Percentiles rank a stretch among this genome's conserved stretches.
phyloP scores from a whole-genome alignment of 257 asterid genomes.

The Solanum pennellii region DNA sequence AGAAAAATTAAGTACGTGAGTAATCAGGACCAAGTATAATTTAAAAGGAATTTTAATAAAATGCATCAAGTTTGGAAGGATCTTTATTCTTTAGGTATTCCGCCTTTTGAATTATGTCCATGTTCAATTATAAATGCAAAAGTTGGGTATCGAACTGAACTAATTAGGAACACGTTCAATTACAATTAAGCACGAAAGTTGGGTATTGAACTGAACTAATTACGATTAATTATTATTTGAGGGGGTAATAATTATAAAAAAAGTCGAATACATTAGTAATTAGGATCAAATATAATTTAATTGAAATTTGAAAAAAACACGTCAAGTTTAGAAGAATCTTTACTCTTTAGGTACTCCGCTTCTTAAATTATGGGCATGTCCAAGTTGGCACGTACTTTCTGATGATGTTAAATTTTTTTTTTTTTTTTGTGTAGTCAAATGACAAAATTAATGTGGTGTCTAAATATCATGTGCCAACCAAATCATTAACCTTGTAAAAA shows the following conservation, averaged over 20 bases:
- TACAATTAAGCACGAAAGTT: too few species aligned
- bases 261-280: too few species aligned
- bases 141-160: neutral
- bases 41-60: neutral
- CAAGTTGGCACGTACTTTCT: too few species aligned
- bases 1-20: neutral
- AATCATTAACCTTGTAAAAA: neutral
- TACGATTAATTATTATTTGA: neutral
- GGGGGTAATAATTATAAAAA: too few species aligned
- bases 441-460: neutral
- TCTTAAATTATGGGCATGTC: too few species aligned
- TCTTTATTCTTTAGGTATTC: neutral
- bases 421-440: neutral
- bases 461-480: neutral
- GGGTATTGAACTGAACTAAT: neutral
- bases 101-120: too few species aligned
- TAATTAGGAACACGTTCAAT: neutral
- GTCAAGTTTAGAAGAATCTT: too few species aligned
- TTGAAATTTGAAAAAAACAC: too few species aligned
- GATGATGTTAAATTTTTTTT: too few species aligned
- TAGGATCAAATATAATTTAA: too few species aligned
- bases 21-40: neutral
- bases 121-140: too few species aligned
- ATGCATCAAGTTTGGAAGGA: neutral
- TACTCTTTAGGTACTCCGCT: too few species aligned